phyloP scores from a whole-genome alignment of 2,329 filamentous ascomycete species.

The Fusarium praegraminearum region DNA sequence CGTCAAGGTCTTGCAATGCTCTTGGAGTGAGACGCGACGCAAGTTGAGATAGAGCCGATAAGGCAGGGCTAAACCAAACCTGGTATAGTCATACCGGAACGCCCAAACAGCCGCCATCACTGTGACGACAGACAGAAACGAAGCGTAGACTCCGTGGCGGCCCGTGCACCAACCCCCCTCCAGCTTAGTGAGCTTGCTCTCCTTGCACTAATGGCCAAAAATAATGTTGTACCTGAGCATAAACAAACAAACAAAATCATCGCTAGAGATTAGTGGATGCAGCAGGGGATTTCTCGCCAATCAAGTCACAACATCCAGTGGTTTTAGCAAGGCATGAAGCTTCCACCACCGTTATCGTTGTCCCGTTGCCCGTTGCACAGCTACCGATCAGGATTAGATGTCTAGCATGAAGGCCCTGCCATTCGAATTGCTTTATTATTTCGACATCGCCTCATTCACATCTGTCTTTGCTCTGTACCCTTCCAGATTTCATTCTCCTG shows the following conservation, averaged over 20 bases:
- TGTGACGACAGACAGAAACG: slow-evolving; percentile 49
- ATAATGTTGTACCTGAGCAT: slow-evolving; percentile 47
- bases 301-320: slow-evolving; percentile 38
- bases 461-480: slow-evolving; percentile 24
- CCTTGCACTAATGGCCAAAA: slow-evolving; percentile 44
- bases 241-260: slow-evolving; percentile 55
- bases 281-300: slow-evolving; percentile 18
- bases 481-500: slow-evolving; percentile 8
- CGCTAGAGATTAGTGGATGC: slow-evolving; percentile 38
- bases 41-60: slow-evolving; percentile 16
- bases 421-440: slow-evolving; percentile 42
- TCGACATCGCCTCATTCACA: slow-evolving; percentile 27
- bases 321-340: slow-evolving; percentile 30
- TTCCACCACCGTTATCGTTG: slow-evolving; percentile 40
- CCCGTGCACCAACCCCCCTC: slow-evolving; percentile 45
- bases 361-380: slow-evolving; percentile 49
- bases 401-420: slow-evolving; percentile 31
- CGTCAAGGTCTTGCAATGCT: slow-evolving; percentile 21
- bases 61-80: neutral
- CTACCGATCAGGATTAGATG: slow-evolving; percentile 35
- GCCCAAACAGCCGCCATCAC: slow-evolving; percentile 47
- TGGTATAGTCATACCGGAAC: slow-evolving; percentile 13
- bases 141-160: slow-evolving; percentile 32
- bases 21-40: slow-evolving; percentile 44
- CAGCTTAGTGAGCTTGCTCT: slow-evolving; percentile 24